Evolutionary conservation across 768 basidiomycete genomes (phyloP).

Genomic region (Leccinum barrowsii): DNA sequence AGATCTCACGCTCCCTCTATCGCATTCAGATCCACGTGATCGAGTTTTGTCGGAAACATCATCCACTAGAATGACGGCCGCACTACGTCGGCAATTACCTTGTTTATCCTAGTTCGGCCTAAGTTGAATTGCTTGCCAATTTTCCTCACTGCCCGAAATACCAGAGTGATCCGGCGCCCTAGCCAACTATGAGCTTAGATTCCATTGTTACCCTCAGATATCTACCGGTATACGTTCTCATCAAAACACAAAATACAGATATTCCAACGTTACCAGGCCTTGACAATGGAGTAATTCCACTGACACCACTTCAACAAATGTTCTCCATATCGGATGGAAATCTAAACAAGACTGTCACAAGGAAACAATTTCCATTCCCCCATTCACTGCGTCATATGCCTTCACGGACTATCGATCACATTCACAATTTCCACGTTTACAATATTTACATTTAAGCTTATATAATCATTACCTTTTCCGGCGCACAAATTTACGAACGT

Average conservation of each 20-base stretch:
- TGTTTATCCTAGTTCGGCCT: too few relatives aligned
- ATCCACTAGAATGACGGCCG: background rate
- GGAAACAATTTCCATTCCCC: background rate
- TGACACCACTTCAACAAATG: background rate
- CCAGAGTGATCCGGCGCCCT: too few relatives aligned
- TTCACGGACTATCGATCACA: background rate
- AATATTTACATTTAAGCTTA: too few relatives aligned
- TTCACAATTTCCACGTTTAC: too few relatives aligned
- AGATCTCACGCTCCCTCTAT: background rate
- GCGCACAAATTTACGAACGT: too few relatives aligned
- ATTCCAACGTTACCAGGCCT: background rate
- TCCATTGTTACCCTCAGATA: background rate
- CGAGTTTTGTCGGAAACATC: background rate
- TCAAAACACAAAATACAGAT: background rate
- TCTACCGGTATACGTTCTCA: background rate
- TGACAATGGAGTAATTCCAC: background rate
- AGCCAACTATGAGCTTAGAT: too few relatives aligned
- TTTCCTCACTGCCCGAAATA: too few relatives aligned
- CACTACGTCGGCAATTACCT: too few relatives aligned
- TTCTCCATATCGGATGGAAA: background rate
- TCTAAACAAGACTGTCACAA: background rate
- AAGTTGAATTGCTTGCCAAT: too few relatives aligned
- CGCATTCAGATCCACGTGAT: background rate
- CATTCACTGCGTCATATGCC: background rate
- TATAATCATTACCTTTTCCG: too few relatives aligned